phyloP scores from a whole-genome alignment of 208 protist species.

The Novymonas esmeraldas region DNA sequence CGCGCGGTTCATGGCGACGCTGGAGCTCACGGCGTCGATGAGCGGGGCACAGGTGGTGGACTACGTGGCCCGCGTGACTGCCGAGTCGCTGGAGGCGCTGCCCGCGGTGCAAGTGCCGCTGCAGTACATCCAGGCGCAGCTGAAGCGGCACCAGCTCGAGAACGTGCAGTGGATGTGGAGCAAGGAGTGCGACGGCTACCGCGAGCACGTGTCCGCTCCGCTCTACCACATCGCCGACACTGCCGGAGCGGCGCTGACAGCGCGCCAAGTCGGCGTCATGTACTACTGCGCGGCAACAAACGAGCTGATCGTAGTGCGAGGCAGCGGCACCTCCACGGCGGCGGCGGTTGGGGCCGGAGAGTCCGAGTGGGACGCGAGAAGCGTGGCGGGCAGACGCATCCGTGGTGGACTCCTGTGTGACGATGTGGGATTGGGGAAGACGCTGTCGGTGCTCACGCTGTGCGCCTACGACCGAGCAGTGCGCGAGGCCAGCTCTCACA shows the following conservation, averaged over 20 bases:
- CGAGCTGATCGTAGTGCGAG: constrained; percentile 7
- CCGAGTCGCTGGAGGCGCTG: constrained; percentile 17
- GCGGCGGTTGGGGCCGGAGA: background rate
- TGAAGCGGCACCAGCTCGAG: constrained; percentile 56
- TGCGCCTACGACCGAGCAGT: constrained; percentile 32
- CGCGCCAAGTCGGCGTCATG: constrained; percentile 16
- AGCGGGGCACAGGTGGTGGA: constrained; percentile 19
- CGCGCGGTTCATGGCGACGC: constrained; percentile 12
- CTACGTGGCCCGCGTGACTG: constrained; percentile 19
- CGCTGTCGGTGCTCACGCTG: constrained; percentile 55
- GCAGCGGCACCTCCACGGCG: constrained; percentile 1
- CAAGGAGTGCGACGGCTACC: constrained; percentile 33
- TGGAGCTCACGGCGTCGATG: constrained; percentile 24
- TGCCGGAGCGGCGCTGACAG: background rate
- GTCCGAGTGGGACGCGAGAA: background rate
- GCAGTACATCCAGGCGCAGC: constrained; percentile 32
- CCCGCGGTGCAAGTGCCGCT: constrained; percentile 17
- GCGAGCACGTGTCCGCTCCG: constrained; percentile 38
- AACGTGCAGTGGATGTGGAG: constrained; percentile 46
- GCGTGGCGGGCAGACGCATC: constrained; percentile 3
- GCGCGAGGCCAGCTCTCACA: constrained; percentile 12
- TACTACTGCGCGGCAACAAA: constrained; percentile 42
- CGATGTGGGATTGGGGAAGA: constrained; percentile 78
- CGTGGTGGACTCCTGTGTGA: constrained; percentile 61
- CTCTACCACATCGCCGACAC: constrained; percentile 12